Percentiles rank a stretch among this genome's conserved stretches.
phyloP scores from a whole-genome alignment of 2,329 filamentous ascomycete genomes.

The Fusarium sp. region DNA sequence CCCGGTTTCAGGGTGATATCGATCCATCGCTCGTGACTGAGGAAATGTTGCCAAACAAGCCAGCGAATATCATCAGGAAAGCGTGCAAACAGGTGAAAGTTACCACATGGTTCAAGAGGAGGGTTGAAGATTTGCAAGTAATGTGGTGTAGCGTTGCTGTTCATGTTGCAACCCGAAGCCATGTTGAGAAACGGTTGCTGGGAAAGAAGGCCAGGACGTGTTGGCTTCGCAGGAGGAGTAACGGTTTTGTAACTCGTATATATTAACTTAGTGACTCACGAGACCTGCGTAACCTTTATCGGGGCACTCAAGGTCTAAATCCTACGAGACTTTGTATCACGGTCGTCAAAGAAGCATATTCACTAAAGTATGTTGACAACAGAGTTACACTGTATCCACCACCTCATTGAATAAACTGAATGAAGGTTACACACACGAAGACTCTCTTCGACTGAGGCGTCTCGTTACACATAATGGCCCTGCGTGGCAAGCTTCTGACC shows the following conservation, averaged over 20 bases:
- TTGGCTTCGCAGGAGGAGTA: background rate
- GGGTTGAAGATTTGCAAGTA: background rate
- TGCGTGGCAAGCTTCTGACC: background rate
- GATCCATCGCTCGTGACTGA: conserved; percentile 6
- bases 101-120: accelerated
- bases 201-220: background rate
- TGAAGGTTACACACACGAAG: accelerated
- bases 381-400: background rate
- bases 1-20: accelerated
- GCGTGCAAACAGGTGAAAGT: background rate
- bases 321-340: background rate
- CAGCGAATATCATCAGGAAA: background rate
- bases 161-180: background rate
- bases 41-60: conserved; percentile 7
- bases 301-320: background rate
- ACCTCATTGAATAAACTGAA: accelerated
- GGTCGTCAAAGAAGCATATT: background rate
- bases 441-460: accelerated
- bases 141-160: background rate
- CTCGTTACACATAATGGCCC: background rate
- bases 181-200: accelerated
- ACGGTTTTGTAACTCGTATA: accelerated
- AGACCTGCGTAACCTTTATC: background rate
- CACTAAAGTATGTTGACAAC: background rate
- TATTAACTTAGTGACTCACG: background rate